phyloP scores from a whole-genome alignment of 2,329 filamentous ascomycete genomes.

The Teratosphaeria destructans region DNA sequence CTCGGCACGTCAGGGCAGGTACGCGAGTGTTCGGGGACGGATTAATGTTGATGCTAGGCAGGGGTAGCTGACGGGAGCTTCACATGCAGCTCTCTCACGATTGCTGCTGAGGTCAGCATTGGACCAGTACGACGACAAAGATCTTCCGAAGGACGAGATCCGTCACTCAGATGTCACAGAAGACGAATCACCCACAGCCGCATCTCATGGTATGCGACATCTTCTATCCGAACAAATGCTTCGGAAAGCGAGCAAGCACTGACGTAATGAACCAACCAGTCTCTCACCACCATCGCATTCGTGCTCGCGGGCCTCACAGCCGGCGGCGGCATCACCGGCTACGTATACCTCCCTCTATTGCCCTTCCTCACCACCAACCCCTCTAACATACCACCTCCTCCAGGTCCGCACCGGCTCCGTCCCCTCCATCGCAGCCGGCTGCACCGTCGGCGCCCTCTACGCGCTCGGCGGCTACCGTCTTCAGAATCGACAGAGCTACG shows the following conservation, averaged over 20 bases:
- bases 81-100: not conserved
- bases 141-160: too few relatives aligned
- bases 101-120: not conserved
- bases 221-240: not conserved
- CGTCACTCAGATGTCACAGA: not conserved
- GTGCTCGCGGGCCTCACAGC: constrained; percentile 74
- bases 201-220: not conserved
- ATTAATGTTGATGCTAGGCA: not conserved
- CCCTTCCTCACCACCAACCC: not conserved
- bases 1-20: not conserved
- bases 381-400: not conserved
- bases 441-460: constrained; percentile 71
- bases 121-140: not conserved
- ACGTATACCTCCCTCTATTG: constrained; percentile 25
- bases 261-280: not conserved
- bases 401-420: constrained; percentile 65
- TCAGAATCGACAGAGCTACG: constrained; percentile 64
- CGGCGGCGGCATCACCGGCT: constrained; percentile 78
- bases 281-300: constrained; percentile 49
- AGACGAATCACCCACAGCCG: not conserved
- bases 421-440: constrained; percentile 75
- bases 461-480: constrained; percentile 73
- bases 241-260: not conserved
- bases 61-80: not conserved
- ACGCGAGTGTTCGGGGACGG: not conserved